These are phyloP conservation scores for Inga laurina DNA, from an alignment of 306 rosid species.

Conservation along the genomic window DNA sequence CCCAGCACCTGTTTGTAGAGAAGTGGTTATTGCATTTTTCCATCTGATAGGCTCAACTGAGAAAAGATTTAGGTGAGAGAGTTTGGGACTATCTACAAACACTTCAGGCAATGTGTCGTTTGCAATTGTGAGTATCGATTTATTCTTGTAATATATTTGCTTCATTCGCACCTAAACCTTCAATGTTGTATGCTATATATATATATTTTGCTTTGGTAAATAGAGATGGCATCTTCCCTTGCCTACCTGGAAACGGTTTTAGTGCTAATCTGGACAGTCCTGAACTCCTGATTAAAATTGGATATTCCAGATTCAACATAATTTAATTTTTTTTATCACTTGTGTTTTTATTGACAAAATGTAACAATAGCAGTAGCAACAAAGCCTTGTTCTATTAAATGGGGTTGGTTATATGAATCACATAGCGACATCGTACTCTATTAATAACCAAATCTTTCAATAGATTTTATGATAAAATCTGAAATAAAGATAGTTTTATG, in stretches of 20 bases:
- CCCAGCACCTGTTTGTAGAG: not conserved
- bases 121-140: slow-evolving; percentile 16
- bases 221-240: not conserved
- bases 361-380: too few species aligned
- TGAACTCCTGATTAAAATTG: too few species aligned
- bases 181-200: not conserved
- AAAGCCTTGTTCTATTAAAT: too few species aligned
- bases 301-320: too few species aligned
- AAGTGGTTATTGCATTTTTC: slow-evolving; percentile 28
- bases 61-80: slow-evolving; percentile 18
- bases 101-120: not conserved
- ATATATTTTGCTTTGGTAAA: not conserved
- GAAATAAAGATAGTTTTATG: too few species aligned
- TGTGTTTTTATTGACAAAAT: not conserved
- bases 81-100: not conserved
- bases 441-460: too few species aligned
- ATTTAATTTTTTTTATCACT: not conserved
- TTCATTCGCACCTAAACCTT: not conserved
- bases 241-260: not conserved
- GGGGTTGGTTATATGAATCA: too few species aligned
- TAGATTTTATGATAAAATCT: too few species aligned
- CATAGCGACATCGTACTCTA: accelerated
- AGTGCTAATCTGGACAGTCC: not conserved
- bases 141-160: slow-evolving; percentile 15
- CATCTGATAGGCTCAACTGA: slow-evolving; percentile 6